Evolutionary conservation across 805 yeast genomes (phyloP), one percentile per base, ranked within the genome.

Genomic region (Candida anglica): DNA sequence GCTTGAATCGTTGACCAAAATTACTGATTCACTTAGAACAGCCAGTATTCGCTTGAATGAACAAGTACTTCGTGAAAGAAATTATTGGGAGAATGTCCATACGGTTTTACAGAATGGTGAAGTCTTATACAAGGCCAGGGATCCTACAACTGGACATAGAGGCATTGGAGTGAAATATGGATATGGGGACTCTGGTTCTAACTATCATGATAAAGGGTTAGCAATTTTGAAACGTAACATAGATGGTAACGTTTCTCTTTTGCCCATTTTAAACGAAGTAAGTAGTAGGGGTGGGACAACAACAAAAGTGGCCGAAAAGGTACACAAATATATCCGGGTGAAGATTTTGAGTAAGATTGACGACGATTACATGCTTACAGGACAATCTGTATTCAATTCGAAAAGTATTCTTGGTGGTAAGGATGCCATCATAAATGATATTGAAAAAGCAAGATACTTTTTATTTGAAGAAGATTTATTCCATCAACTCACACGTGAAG

Each of bases 381-480:
- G 87, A 3, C 81, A 79, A 47, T 73, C 84, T 0, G 45, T 52
- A 18, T 57, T 66, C 14, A 44, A 49, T 3, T 42, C 46, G 14
- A 39, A 46, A 28, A 39, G 47, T 35, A 39, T 52, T 13, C 35
- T 32, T 15, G 30, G 32, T 11, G 28, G 34, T 16, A 35, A 41
- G 13, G 31, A 15, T 15, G 13, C 25, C 18, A 59, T 70, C 9
- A 71, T 80, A 15, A 69, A 71, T 31, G 73, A 71, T 16, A 80
- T 91, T 18, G 69, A 73, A 23, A 74, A 63, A 32, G 88, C 94
- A 0, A 70, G 96, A 30, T 79, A 73, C 42, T 75, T 77, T 39
- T 66, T 89, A 6, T 91, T 91, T 60, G 98, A 91, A 51, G 93
- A 86, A 49, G 98, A 91, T 55, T 66, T 91, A 35, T 86, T 86